phyloP scores from a whole-genome alignment of 306 rosid genomes.

The Quercus engelmannii region DNA sequence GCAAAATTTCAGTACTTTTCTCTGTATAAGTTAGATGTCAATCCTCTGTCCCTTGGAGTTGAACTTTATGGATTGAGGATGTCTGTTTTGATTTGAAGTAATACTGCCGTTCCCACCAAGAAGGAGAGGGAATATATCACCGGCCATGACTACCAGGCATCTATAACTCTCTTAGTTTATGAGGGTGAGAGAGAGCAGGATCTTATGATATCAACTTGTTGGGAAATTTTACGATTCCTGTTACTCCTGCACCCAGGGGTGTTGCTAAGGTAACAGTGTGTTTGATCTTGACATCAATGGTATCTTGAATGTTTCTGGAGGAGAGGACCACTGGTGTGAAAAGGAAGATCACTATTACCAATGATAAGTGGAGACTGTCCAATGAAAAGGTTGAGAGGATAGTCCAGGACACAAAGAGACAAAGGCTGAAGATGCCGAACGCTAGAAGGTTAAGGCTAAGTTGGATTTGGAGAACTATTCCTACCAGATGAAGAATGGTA shows the following conservation, averaged over 20 bases:
- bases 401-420: conserved; percentile 1
- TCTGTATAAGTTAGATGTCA: conserved; percentile 2
- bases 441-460: conserved; percentile 18
- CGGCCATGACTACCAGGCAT: conserved; percentile 5
- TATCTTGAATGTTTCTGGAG: too few species aligned
- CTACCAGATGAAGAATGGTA: not conserved
- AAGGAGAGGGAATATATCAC: not conserved
- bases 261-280: too few species aligned
- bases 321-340: too few species aligned
- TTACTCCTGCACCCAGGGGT: too few species aligned
- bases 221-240: too few species aligned
- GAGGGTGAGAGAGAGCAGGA: too few species aligned
- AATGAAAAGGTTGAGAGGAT: not conserved
- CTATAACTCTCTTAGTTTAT: not conserved
- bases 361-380: too few species aligned
- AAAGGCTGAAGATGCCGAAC: conserved; percentile 17
- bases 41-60: conserved; percentile 14
- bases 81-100: not conserved
- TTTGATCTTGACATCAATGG: too few species aligned
- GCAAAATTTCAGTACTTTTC: too few species aligned
- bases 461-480: conserved; percentile 4
- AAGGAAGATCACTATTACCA: too few species aligned
- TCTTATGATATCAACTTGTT: not conserved
- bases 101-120: not conserved
- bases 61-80: not conserved